Evolutionary conservation across 2,329 filamentous ascomycete genomes (phyloP).

Genomic region (Trichoderma koningii): DNA sequence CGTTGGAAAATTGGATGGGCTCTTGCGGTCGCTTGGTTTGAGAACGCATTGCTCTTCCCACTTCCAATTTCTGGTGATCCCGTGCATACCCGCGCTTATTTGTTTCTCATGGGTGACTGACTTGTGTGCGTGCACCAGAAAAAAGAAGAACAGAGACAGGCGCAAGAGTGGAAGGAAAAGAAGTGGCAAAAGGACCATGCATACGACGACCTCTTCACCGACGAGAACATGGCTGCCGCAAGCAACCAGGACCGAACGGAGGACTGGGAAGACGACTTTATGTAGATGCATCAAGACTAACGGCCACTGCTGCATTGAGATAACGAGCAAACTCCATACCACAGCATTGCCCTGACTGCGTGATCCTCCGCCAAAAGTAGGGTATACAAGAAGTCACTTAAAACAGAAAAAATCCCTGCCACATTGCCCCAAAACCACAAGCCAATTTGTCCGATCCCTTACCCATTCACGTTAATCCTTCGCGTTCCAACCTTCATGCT

Average conservation of each 20-base stretch:
- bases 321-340: background rate
- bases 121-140: slow-evolving; percentile 50
- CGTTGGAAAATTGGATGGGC: background rate
- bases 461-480: slow-evolving; percentile 25
- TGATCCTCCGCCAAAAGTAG: slow-evolving; percentile 6
- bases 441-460: background rate
- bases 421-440: background rate
- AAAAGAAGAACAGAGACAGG: slow-evolving; percentile 72
- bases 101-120: background rate
- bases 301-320: background rate
- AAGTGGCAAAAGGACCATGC: slow-evolving; percentile 98
- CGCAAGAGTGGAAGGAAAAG: slow-evolving; percentile 81
- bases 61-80: background rate
- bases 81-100: background rate
- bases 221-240: slow-evolving; percentile 73
- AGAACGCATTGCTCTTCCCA: background rate
- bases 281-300: slow-evolving; percentile 54
- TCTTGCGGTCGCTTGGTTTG: background rate
- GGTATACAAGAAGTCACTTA: slow-evolving; percentile 22
- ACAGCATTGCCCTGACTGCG: background rate
- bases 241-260: slow-evolving; percentile 84
- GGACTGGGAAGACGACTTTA: slow-evolving; percentile 88
- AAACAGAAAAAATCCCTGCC: background rate
- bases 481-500: slow-evolving; percentile 38
- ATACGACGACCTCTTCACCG: slow-evolving; percentile 88